phyloP scores from a whole-genome alignment of 352 stramenopile genomes.

The Globisporangium yorkense region DNA sequence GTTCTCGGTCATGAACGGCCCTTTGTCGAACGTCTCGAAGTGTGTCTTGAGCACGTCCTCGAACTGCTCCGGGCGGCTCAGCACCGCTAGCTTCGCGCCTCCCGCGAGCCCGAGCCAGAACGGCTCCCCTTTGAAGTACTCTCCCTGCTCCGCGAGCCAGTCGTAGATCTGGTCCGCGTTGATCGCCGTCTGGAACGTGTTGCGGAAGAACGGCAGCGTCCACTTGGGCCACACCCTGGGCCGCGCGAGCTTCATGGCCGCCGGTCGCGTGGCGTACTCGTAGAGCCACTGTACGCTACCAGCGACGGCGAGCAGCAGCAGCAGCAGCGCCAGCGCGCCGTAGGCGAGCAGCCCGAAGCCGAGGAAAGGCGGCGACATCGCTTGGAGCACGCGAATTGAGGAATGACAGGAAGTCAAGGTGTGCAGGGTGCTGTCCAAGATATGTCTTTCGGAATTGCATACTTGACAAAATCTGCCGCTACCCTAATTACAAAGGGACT shows the following conservation, averaged over 20 bases:
- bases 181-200: constrained; percentile 12
- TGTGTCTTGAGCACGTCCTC: constrained; percentile 22
- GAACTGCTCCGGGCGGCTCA: constrained; percentile 13
- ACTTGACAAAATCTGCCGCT: too few relatives aligned
- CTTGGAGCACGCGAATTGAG: neutral
- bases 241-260: constrained; percentile 4
- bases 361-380: neutral
- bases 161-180: constrained; percentile 11
- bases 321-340: neutral
- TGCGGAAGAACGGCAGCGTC: constrained; percentile 12
- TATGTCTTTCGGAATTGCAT: too few relatives aligned
- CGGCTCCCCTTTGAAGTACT: constrained; percentile 5
- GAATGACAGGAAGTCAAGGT: neutral
- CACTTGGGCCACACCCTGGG: constrained; percentile 2
- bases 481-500: too few relatives aligned
- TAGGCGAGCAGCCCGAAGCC: neutral
- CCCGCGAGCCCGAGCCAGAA: constrained; percentile 9
- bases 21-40: constrained; percentile 21
- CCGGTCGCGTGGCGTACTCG: constrained; percentile 3
- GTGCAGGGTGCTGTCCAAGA: too few relatives aligned
- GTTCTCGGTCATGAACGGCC: constrained; percentile 13
- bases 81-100: constrained; percentile 5
- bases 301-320: neutral
- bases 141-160: constrained; percentile 1
- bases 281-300: constrained; percentile 3